phyloP scores from a whole-genome alignment of 306 rosid genomes.

The Canavalia gladiata region DNA sequence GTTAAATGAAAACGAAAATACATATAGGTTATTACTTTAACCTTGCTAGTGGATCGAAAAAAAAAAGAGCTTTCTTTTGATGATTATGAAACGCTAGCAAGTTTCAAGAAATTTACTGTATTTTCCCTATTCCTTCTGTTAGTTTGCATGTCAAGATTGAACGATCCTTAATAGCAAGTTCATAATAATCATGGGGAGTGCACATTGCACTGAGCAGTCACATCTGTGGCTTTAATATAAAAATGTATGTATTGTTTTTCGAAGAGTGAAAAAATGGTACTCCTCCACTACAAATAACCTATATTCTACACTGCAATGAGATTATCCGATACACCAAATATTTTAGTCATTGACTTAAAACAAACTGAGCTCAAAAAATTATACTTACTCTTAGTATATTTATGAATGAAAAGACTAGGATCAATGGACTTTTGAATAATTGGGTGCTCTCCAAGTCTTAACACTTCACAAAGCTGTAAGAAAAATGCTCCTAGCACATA shows the following conservation, averaged over 20 bases:
- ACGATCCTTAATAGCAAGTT: neutral
- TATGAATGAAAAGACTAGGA: constrained; percentile 79
- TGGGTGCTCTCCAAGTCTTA: constrained; percentile 75
- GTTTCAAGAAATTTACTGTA: neutral
- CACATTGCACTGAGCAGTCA: neutral
- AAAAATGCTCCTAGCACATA: constrained; percentile 80
- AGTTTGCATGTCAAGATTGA: constrained; percentile 14
- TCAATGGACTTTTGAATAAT: constrained; percentile 78
- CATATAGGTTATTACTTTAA: too few relatives aligned
- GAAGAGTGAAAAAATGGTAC: neutral
- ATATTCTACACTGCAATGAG: constrained; percentile 13
- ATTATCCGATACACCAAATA: constrained; percentile 22
- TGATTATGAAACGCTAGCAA: neutral
- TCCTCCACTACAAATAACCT: constrained; percentile 13
- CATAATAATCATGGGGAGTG: neutral
- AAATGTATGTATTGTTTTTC: constrained; percentile 8
- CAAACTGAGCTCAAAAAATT: constrained; percentile 16
- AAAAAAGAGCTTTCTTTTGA: neutral
- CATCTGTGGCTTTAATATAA: constrained; percentile 5
- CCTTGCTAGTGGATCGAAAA: too few relatives aligned
- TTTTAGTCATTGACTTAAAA: constrained; percentile 23
- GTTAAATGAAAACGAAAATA: too few relatives aligned
- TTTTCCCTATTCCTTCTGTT: neutral
- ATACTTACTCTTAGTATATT: constrained; percentile 73
- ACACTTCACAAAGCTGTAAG: constrained; percentile 82